Conservation (phyloP, 768 basidiomycete genomes). For the Leccinum arenicola region DNA sequence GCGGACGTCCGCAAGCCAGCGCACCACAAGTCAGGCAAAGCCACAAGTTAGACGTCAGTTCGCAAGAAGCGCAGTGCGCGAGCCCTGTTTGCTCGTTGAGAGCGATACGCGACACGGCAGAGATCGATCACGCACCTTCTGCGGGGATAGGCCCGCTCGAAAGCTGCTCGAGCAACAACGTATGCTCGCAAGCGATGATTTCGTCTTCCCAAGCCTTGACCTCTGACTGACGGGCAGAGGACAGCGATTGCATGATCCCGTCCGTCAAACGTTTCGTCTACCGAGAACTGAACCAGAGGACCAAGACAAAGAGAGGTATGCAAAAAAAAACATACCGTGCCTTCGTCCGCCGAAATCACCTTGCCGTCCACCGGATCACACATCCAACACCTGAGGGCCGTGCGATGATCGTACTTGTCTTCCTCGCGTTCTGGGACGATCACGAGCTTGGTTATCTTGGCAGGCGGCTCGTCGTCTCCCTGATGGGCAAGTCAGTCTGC, state of each 20-base stretch:
- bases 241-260: conserved; percentile 75
- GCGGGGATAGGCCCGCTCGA: conserved; percentile 22
- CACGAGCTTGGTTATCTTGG: conserved; percentile 86
- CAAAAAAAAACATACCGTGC: conserved; percentile 29
- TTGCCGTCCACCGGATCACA: conserved; percentile 55
- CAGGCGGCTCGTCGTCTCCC: conserved; percentile 79
- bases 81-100: conserved; percentile 46
- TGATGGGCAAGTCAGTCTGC: conserved; percentile 25
- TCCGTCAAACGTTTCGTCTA: conserved; percentile 58
- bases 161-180: conserved; percentile 51
- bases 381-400: conserved; percentile 71
- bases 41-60: conserved; percentile 91
- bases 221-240: conserved; percentile 89
- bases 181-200: conserved; percentile 82
- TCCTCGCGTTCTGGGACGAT: conserved; percentile 85
- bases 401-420: conserved; percentile 76
- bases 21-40: conserved; percentile 89
- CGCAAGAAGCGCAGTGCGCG: conserved; percentile 79
- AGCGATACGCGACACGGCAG: neutral
- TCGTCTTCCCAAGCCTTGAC: conserved; percentile 99
- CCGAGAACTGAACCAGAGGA: neutral
- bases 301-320: neutral
- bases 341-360: conserved; percentile 39
- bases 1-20: conserved; percentile 85
- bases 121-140: conserved; percentile 18